Evolutionary conservation across 2,329 filamentous ascomycete species (phyloP).

Genomic region (Pseudogymnoascus pannorum): DNA sequence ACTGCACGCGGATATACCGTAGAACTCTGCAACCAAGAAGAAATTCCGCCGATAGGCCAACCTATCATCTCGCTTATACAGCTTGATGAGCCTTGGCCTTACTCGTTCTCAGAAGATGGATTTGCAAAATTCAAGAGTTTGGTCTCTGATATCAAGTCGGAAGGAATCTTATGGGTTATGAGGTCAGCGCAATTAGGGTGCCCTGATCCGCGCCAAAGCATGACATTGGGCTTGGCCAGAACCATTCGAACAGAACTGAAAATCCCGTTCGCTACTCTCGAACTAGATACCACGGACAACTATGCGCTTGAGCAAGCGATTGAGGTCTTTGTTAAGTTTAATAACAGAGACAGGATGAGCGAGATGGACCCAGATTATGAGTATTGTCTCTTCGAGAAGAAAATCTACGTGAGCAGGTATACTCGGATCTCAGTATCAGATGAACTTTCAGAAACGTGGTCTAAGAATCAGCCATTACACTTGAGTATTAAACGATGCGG

Average conservation of each 20-base stretch:
- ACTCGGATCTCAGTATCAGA: slow-evolving; percentile 15
- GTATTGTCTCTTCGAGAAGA: slow-evolving; percentile 21
- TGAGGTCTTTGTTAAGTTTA: slow-evolving; percentile 14
- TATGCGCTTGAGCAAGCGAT: neutral
- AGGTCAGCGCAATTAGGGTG: slow-evolving; percentile 16
- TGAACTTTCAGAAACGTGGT: slow-evolving; percentile 10
- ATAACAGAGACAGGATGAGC: neutral
- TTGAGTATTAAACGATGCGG: slow-evolving; percentile 16
- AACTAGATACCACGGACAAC: slow-evolving; percentile 19
- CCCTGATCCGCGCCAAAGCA: slow-evolving; percentile 19
- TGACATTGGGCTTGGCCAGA: slow-evolving; percentile 19
- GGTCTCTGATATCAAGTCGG: neutral
- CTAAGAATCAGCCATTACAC: neutral
- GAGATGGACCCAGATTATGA: slow-evolving; percentile 24
- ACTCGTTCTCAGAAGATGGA: neutral
- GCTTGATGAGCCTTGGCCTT: neutral
- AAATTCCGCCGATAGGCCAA: slow-evolving; percentile 12
- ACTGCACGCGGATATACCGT: slow-evolving; percentile 11
- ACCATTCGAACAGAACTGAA: slow-evolving; percentile 21
- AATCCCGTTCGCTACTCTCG: slow-evolving; percentile 19
- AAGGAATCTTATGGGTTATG: slow-evolving; percentile 20
- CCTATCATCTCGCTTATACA: slow-evolving; percentile 10
- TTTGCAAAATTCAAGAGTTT: neutral
- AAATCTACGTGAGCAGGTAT: slow-evolving; percentile 22
- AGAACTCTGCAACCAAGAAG: slow-evolving; percentile 2